Evolutionary conservation across 2,329 filamentous ascomycete species (phyloP), one percentile per base, ranked within the genome.

Genomic region (Drechslerella stenobrocha): DNA sequence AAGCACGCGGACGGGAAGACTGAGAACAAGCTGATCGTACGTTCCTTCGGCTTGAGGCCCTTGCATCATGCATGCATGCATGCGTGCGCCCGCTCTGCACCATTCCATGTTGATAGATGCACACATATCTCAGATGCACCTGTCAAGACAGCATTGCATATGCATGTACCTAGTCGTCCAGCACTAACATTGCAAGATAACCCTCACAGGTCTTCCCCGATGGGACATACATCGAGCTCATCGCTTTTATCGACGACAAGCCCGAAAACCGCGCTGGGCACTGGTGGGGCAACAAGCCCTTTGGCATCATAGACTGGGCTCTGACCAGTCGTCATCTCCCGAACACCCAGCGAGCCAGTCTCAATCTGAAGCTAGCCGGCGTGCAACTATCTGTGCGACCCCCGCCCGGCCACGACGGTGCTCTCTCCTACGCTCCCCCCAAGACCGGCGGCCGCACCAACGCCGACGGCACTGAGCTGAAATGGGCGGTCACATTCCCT

Each of bases 181-280:
- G 15, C 13, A 6, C 6, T 15, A n/a, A 20, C 15, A 42, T 42
- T 5, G 6, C 6, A 20, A 15, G 18, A 40, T 52, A n/a, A 26
- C 22, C 24, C 24, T 34, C 15, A 51, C 37, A 37, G 63, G 51
- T 86, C 11, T 81, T 88, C 64, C 72, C 77, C 23, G 85, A 87
- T 71, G 85, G 85, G 26, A 81, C 80, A 20, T 88, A 88, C 75
- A 77, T 88, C 53, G 85, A 88, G 73, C 77, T 87, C 51, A 85
- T 87, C 65, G 81, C 83, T 35, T 87, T 87, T 73, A 77, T 83
- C 48, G 74, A 81, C 18, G 79, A 78, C 40, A 73, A 53, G 75
- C 30, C 71, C 75, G n/a, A 74, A 7, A 70, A 76, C 24, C 4
- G 80, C 2, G 72, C 72, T 3, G 75, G 76, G 0, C 84, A 87